phyloP scores from a whole-genome alignment of 2,329 filamentous ascomycete genomes.

The Emergomyces africanus region DNA sequence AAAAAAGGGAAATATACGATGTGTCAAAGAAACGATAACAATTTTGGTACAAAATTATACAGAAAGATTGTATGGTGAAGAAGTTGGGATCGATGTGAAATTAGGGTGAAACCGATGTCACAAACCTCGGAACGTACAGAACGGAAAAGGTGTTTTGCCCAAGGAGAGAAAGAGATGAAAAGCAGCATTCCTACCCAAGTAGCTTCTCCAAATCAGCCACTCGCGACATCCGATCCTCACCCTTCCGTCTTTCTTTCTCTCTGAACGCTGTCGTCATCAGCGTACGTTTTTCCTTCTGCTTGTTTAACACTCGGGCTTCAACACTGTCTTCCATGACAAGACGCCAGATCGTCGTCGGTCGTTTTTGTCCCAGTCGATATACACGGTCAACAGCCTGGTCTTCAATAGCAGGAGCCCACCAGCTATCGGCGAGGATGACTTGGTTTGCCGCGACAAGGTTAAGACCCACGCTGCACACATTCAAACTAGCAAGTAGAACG shows the following conservation, averaged over 20 bases:
- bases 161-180: neutral
- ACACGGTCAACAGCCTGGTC: constrained; percentile 85
- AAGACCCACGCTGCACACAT: constrained; percentile 72
- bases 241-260: constrained; percentile 47
- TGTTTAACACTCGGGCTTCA: constrained; percentile 65
- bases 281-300: constrained; percentile 67
- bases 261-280: constrained; percentile 68
- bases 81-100: neutral
- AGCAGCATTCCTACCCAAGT: constrained; percentile 8
- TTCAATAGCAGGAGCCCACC: constrained; percentile 90
- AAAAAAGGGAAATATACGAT: too few species aligned
- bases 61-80: neutral
- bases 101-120: neutral
- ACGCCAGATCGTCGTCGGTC: constrained; percentile 65
- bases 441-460: constrained; percentile 80
- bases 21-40: neutral
- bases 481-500: constrained; percentile 68
- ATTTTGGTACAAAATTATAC: neutral
- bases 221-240: constrained; percentile 41
- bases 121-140: neutral
- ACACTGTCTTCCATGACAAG: constrained; percentile 69
- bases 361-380: constrained; percentile 70
- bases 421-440: constrained; percentile 70
- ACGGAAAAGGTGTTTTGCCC: too few species aligned
- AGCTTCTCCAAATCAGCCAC: constrained; percentile 37